Evolutionary conservation across 2,329 filamentous ascomycete genomes (phyloP).

Genomic region (Dothiorella sarmentorum): DNA sequence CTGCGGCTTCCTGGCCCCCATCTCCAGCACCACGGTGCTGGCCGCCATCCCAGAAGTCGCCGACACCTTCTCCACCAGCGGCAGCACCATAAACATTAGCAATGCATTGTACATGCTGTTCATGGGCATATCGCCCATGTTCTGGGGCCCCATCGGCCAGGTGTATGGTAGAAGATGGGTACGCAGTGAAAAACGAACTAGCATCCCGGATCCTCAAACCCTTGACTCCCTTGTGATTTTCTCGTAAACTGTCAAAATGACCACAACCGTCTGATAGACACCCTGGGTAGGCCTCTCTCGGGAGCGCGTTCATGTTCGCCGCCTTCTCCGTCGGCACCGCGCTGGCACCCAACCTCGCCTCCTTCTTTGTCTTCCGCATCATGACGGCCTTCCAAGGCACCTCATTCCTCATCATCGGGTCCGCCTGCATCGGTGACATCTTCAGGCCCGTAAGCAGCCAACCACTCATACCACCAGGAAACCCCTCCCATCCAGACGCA

Average conservation of each 20-base stretch:
- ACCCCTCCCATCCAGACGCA: too few relatives aligned
- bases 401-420: constrained; percentile 68
- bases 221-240: not conserved
- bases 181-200: constrained; percentile 23
- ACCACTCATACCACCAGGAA: constrained; percentile 16
- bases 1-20: constrained; percentile 72
- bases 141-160: constrained; percentile 67
- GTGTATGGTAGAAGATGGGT: constrained; percentile 50
- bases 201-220: too few relatives aligned
- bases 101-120: constrained; percentile 73
- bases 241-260: not conserved
- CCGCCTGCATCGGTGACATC: constrained; percentile 63
- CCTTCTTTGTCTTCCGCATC: constrained; percentile 72
- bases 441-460: constrained; percentile 29
- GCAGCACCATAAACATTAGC: constrained; percentile 66
- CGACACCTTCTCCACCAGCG: constrained; percentile 60
- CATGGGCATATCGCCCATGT: constrained; percentile 64
- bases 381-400: constrained; percentile 74
- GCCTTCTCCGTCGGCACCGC: constrained; percentile 69
- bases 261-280: not conserved
- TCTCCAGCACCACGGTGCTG: constrained; percentile 70
- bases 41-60: constrained; percentile 73
- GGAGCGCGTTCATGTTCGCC: constrained; percentile 62
- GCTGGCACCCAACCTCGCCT: constrained; percentile 64
- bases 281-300: constrained; percentile 53